Percentiles rank a stretch among this genome's conserved stretches.
phyloP scores from a whole-genome alignment of 306 rosid genomes.

The Trifolium dubium region DNA sequence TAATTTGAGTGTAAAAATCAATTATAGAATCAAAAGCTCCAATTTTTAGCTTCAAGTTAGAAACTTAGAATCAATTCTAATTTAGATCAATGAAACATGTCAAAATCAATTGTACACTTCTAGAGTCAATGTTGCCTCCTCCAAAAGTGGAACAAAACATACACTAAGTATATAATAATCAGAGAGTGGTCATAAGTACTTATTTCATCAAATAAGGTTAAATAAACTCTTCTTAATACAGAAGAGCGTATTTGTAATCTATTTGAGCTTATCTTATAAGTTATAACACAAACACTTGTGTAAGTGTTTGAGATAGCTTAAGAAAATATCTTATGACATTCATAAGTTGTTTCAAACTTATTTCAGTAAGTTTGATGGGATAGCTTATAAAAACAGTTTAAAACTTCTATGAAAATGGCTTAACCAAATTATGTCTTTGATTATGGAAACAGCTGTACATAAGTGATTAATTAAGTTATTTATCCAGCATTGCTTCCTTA shows the following conservation, averaged over 20 bases:
- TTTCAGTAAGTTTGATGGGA: not conserved
- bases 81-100: too few relatives aligned
- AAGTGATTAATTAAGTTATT: not conserved
- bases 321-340: not conserved
- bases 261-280: not conserved
- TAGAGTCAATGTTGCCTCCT: too few relatives aligned
- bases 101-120: too few relatives aligned
- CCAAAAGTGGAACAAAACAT: too few relatives aligned
- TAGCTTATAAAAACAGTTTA: not conserved
- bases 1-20: too few relatives aligned
- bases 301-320: not conserved
- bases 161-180: not conserved
- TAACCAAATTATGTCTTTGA: not conserved
- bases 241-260: not conserved
- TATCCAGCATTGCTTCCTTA: not conserved
- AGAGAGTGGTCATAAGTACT: not conserved
- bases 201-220: not conserved
- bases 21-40: too few relatives aligned
- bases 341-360: not conserved
- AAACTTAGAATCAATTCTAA: too few relatives aligned
- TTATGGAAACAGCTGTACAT: not conserved
- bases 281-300: not conserved
- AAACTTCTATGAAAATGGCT: not conserved
- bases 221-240: not conserved
- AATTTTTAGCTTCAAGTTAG: too few relatives aligned